Percentiles rank a stretch among this genome's conserved stretches.
phyloP scores from a whole-genome alignment of 2,329 filamentous ascomycete genomes.

The Leptographium galeiforme region DNA sequence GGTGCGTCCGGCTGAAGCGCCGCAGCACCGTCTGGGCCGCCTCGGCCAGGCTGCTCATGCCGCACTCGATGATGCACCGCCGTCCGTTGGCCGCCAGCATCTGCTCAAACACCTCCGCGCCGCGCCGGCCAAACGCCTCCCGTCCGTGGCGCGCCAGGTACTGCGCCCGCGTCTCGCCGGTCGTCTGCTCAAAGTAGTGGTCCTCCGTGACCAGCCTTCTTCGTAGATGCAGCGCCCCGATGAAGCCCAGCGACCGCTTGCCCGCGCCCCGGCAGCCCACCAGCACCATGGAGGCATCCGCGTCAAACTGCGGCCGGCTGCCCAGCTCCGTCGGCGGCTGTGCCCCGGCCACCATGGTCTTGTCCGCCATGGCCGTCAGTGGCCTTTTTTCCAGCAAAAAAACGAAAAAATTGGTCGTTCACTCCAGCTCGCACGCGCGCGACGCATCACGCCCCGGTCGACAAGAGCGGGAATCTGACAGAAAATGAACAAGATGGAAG shows the following conservation, averaged over 20 bases:
- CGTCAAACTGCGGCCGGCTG: conserved; percentile 33
- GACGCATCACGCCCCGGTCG: too few relatives aligned
- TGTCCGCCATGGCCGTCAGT: not conserved
- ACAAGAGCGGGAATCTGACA: too few relatives aligned
- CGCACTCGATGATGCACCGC: conserved; percentile 57
- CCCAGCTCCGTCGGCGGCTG: not conserved
- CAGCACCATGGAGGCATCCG: conserved; percentile 55
- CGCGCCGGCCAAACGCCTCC: conserved; percentile 46
- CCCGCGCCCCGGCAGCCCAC: conserved; percentile 59
- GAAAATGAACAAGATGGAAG: too few relatives aligned
- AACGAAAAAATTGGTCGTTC: not conserved
- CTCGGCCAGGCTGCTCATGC: conserved; percentile 48
- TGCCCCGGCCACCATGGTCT: not conserved
- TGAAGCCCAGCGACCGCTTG: conserved; percentile 59
- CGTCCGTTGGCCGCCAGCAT: conserved; percentile 45
- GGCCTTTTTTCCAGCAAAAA: not conserved
- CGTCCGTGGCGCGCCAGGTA: conserved; percentile 49
- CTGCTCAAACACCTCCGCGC: conserved; percentile 46
- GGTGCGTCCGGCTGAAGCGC: conserved; percentile 48
- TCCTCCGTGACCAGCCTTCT: conserved; percentile 56
- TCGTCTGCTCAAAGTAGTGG: conserved; percentile 50
- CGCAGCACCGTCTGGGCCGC: conserved; percentile 44
- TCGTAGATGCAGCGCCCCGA: conserved; percentile 54
- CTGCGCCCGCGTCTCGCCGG: conserved; percentile 43
- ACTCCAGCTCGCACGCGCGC: not conserved